Conservation (phyloP, 1,139 yeast species). For the Yamadazyma pseudoaaseri region DNA sequence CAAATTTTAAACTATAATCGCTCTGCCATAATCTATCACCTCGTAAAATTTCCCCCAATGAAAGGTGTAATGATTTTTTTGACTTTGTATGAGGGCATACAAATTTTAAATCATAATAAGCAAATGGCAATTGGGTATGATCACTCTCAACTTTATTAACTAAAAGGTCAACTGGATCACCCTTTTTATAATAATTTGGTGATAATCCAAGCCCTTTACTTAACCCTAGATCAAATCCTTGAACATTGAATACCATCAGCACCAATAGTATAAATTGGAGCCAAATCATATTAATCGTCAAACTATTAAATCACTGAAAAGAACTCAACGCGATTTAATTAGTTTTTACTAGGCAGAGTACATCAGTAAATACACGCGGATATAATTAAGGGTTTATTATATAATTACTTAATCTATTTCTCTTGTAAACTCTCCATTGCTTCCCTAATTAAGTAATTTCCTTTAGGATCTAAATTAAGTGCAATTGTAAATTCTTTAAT, state of each 20-base stretch:
- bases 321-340: not conserved
- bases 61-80: conserved; percentile 61
- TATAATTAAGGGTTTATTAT: no score
- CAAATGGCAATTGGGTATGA: conserved; percentile 72
- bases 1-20: conserved; percentile 62
- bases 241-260: conserved; percentile 1
- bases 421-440: conserved; percentile 62
- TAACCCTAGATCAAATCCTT: conserved; percentile 5
- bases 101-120: conserved; percentile 75
- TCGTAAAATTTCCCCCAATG: conserved; percentile 72
- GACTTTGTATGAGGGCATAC: conserved; percentile 67
- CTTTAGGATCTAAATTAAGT: conserved; percentile 89
- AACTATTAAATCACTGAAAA: no score
- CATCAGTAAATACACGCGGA: no score
- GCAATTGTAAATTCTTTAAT: conserved; percentile 88
- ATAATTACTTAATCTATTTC: no score
- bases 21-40: conserved; percentile 84
- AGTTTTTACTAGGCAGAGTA: no score
- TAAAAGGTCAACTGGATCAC: conserved; percentile 65
- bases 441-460: conserved; percentile 81
- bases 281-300: conserved; percentile 1
- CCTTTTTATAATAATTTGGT: conserved; percentile 37
- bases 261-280: not conserved
- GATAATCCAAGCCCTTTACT: conserved; percentile 17
- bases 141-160: conserved; percentile 82